phyloP scores from a whole-genome alignment of 208 protist species.

The Leishmania gerbilli region DNA sequence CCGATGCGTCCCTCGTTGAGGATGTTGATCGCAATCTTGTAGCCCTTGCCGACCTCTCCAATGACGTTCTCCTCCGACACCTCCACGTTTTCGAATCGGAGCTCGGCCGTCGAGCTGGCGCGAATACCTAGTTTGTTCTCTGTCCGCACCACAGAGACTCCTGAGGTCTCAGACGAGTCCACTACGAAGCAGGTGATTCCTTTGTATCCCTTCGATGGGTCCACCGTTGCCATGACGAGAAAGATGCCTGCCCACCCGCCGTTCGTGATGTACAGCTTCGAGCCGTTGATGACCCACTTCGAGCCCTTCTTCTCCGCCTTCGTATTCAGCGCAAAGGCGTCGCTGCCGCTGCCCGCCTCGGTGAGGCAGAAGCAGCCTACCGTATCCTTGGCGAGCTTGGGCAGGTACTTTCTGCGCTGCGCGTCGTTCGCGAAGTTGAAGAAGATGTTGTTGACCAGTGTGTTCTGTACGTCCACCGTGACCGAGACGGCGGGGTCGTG shows the following conservation, averaged over 20 bases:
- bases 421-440: slow-evolving; percentile 76
- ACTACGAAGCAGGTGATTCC: slow-evolving; percentile 97
- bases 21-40: slow-evolving; percentile 94
- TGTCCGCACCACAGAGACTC: slow-evolving; percentile 92
- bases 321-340: slow-evolving; percentile 94
- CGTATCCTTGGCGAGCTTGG: slow-evolving; percentile 79
- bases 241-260: slow-evolving; percentile 89
- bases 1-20: slow-evolving; percentile 96
- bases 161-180: slow-evolving; percentile 76
- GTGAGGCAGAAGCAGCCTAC: slow-evolving; percentile 93
- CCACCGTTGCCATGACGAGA: slow-evolving; percentile 94
- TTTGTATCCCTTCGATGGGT: slow-evolving; percentile 87
- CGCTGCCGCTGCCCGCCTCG: slow-evolving; percentile 81
- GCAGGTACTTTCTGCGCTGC: slow-evolving; percentile 88
- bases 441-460: slow-evolving; percentile 90
- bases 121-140: slow-evolving; percentile 96
- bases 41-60: slow-evolving; percentile 93
- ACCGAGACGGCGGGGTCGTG: slow-evolving; percentile 88
- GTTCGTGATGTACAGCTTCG: slow-evolving; percentile 96
- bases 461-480: slow-evolving; percentile 93
- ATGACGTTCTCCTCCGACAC: slow-evolving; percentile 79
- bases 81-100: slow-evolving; percentile 91
- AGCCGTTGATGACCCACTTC: slow-evolving; percentile 93
- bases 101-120: slow-evolving; percentile 94
- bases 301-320: slow-evolving; percentile 77